These are phyloP conservation scores for Elasticomyces elasticus DNA, from an alignment of 495 filamentous ascomycete species.

Conservation along the genomic window DNA sequence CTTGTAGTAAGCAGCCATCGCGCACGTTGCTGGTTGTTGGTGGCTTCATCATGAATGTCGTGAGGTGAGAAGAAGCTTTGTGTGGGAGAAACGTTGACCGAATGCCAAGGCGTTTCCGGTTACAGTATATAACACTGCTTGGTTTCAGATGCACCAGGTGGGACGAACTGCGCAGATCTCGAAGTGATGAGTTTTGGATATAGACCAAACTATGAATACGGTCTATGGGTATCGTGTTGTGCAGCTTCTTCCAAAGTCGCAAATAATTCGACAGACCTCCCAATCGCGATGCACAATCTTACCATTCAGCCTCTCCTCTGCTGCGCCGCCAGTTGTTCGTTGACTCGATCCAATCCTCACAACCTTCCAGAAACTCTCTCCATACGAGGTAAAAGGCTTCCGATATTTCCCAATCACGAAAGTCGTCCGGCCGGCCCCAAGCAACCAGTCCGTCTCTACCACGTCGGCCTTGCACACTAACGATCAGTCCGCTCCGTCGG, in stretches of 20 bases:
- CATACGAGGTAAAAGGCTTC: neutral
- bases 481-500: neutral
- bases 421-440: neutral
- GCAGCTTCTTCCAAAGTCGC: too few species aligned
- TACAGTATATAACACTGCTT: too few species aligned
- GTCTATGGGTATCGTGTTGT: too few species aligned
- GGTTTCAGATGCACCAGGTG: too few species aligned
- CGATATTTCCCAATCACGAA: neutral
- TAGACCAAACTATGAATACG: too few species aligned
- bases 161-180: too few species aligned
- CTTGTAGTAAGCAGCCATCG: conserved; percentile 22
- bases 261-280: too few species aligned
- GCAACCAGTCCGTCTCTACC: neutral
- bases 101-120: too few species aligned
- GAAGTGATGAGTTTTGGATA: too few species aligned
- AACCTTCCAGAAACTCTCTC: neutral
- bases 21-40: neutral
- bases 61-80: neutral
- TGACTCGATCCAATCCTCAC: neutral
- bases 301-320: neutral
- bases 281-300: too few species aligned
- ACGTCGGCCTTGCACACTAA: neutral
- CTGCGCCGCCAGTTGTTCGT: neutral
- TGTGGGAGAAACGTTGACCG: too few species aligned
- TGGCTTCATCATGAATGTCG: neutral